Percentiles rank a stretch among this genome's conserved stretches.
Evolutionary conservation across 2,329 filamentous ascomycete genomes (phyloP).

Genomic region (Scleromitrula shiraiana): DNA sequence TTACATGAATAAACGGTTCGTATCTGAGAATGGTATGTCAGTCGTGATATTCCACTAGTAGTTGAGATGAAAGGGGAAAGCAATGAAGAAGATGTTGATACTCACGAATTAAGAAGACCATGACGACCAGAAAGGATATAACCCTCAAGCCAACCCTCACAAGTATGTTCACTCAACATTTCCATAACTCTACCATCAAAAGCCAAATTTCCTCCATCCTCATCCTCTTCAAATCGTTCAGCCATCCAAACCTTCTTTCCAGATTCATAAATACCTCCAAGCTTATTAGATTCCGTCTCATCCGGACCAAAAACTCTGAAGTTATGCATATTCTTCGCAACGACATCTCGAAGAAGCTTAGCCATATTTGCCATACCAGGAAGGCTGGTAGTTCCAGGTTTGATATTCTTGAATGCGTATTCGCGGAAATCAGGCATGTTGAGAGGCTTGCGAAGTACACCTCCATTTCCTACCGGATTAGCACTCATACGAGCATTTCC

Average conservation of each 20-base stretch:
- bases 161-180: constrained; percentile 75
- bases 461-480: constrained; percentile 69
- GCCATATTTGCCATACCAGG: constrained; percentile 66
- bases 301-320: constrained; percentile 75
- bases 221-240: constrained; percentile 69
- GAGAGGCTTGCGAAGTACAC: constrained; percentile 57
- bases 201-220: constrained; percentile 65
- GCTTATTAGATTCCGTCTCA: constrained; percentile 76
- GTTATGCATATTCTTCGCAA: constrained; percentile 54
- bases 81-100: no score
- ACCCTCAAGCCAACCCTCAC: constrained; percentile 73
- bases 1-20: constrained; percentile 76
- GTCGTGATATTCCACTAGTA: no score
- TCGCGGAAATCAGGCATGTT: constrained; percentile 61
- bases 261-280: constrained; percentile 61
- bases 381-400: constrained; percentile 46
- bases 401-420: constrained; percentile 56
- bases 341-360: constrained; percentile 57
- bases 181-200: constrained; percentile 69
- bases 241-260: constrained; percentile 77
- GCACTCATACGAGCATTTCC: constrained; percentile 67
- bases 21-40: no score
- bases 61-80: no score
- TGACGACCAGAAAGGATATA: constrained; percentile 69
- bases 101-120: constrained; percentile 66